Evolutionary conservation across 192 early-diverging fungal genomes (phyloP).

Genomic region (Backusella macrospora): DNA sequence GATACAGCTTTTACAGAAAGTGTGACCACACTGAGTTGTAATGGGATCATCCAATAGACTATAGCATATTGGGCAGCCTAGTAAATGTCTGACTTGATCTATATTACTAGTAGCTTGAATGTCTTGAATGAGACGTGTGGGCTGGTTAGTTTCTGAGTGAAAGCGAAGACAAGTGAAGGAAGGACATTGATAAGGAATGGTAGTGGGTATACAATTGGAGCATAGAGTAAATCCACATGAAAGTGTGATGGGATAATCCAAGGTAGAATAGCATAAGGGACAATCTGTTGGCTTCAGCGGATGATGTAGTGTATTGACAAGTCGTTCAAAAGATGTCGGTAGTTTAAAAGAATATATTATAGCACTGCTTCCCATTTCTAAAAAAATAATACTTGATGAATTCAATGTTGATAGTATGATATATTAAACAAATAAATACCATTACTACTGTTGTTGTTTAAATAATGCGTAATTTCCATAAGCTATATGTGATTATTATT

Average conservation of each 20-base stretch:
- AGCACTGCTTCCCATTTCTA: neutral
- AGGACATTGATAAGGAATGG: conserved; percentile 15
- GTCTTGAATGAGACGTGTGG: conserved; percentile 42
- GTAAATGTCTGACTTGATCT: conserved; percentile 10
- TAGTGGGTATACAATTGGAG: conserved; percentile 29
- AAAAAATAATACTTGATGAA: neutral
- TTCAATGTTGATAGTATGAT: neutral
- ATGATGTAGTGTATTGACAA: neutral
- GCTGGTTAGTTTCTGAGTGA: conserved; percentile 16
- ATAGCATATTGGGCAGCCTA: conserved; percentile 63
- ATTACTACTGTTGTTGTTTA: neutral
- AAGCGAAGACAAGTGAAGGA: conserved; percentile 25
- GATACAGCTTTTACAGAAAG: conserved; percentile 62
- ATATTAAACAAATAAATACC: neutral
- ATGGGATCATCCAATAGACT: conserved; percentile 53
- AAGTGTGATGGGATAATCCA: conserved; percentile 44
- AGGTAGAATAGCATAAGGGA: conserved; percentile 35
- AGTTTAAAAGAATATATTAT: conserved; percentile 8
- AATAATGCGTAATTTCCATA: neutral
- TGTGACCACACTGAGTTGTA: conserved; percentile 70
- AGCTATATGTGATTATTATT: neutral
- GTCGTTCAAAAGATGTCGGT: conserved; percentile 1
- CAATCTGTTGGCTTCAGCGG: conserved; percentile 24
- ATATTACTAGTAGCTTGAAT: conserved; percentile 21
- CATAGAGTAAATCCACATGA: conserved; percentile 50